These are phyloP conservation scores for Lagerstroemia speciosa DNA, from an alignment of 345 rosid species.

Conservation along the genomic window DNA sequence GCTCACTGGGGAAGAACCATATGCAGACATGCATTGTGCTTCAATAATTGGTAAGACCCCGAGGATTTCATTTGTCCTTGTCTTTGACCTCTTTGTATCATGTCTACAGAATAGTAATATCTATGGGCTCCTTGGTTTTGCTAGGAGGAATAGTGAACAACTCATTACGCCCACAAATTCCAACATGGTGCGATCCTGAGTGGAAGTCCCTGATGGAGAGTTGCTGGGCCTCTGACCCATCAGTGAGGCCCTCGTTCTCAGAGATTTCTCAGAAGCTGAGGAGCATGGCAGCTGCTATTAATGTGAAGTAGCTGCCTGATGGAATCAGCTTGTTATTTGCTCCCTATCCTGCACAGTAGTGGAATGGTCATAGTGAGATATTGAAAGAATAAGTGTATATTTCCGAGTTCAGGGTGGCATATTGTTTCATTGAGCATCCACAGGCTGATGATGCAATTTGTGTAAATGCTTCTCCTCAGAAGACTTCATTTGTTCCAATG, in stretches of 20 bases:
- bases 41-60: constrained; percentile 77
- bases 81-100: not conserved
- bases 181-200: constrained; percentile 97
- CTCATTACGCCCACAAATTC: constrained; percentile 83
- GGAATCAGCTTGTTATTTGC: not conserved
- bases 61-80: not conserved
- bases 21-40: constrained; percentile 88
- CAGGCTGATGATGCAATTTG: constrained; percentile 1
- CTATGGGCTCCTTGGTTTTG: constrained; percentile 1
- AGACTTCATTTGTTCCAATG: not conserved
- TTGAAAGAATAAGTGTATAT: constrained; percentile 1
- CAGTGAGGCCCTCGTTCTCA: constrained; percentile 87
- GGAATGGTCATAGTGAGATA: not conserved
- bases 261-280: constrained; percentile 86
- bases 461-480: not conserved
- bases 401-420: not conserved
- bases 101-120: not conserved
- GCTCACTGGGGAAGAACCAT: constrained; percentile 94
- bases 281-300: constrained; percentile 91
- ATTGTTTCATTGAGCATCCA: not conserved
- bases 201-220: constrained; percentile 92
- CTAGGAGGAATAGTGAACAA: constrained; percentile 94
- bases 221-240: constrained; percentile 84
- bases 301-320: constrained; percentile 44
- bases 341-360: not conserved